Evolutionary conservation across 352 stramenopile species (phyloP).

Genomic region (Elongisporangium prolatum): DNA sequence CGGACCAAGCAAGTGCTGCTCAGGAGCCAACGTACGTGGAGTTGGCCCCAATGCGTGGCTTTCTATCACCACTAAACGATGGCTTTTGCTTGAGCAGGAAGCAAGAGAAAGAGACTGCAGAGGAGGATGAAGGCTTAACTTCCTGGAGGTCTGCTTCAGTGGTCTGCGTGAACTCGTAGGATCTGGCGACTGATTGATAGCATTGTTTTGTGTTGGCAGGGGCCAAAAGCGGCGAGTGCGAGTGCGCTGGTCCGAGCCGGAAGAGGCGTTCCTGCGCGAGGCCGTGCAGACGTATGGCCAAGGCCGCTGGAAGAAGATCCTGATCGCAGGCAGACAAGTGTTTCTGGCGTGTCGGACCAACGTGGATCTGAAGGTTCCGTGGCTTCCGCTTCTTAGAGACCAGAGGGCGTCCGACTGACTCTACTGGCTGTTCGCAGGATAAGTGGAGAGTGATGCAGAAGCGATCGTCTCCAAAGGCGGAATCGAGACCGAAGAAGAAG

Average conservation of each 20-base stretch:
- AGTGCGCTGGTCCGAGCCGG: constrained; percentile 35
- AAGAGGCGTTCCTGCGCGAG: constrained; percentile 32
- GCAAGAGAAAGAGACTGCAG: no score
- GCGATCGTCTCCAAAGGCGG: neutral
- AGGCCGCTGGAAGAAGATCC: constrained; percentile 46
- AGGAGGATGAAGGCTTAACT: no score
- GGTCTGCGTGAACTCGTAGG: neutral
- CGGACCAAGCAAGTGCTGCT: no score
- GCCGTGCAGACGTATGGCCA: constrained; percentile 36
- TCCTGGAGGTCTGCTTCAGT: neutral
- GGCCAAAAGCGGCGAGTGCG: constrained; percentile 17
- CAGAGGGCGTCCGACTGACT: neutral
- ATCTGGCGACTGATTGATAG: neutral
- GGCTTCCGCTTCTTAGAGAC: no score
- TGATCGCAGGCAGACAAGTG: constrained; percentile 23
- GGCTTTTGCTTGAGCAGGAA: no score
- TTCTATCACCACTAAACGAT: no score
- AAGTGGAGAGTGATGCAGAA: constrained; percentile 31
- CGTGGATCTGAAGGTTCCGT: constrained; percentile 54
- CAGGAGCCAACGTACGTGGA: no score
- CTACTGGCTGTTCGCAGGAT: constrained; percentile 15
- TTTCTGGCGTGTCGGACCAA: constrained; percentile 52
- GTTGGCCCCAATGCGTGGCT: no score
- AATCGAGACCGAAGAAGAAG: neutral
- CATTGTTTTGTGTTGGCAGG: neutral